Evolutionary conservation across 179 eudicot species (phyloP).

Genomic region (Carnegiea gigantea): DNA sequence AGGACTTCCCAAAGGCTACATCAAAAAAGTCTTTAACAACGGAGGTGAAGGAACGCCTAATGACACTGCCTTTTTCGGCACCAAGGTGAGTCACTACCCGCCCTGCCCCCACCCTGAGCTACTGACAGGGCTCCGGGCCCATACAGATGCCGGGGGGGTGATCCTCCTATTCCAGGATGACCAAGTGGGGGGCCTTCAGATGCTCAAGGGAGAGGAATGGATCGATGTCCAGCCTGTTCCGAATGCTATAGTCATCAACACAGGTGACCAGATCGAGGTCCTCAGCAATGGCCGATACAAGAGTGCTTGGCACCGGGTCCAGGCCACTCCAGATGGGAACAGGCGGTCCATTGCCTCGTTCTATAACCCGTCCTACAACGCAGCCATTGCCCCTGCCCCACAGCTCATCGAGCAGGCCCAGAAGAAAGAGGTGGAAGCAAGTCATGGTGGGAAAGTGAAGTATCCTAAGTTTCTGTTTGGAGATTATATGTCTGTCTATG

Average conservation of each 20-base stretch:
- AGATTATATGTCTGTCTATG: slow-evolving; percentile 67
- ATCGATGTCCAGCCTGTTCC: slow-evolving; percentile 58
- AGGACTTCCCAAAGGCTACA: slow-evolving; percentile 60
- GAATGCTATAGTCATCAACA: slow-evolving; percentile 67
- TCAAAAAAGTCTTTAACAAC: slow-evolving; percentile 52
- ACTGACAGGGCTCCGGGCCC: slow-evolving; percentile 57
- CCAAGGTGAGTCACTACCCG: slow-evolving; percentile 81
- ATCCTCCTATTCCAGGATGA: slow-evolving; percentile 70
- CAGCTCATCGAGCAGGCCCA: slow-evolving; percentile 34
- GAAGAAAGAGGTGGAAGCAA: neutral
- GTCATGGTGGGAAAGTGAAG: slow-evolving; percentile 3
- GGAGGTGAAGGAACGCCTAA: slow-evolving; percentile 25
- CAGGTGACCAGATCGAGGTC: slow-evolving; percentile 68
- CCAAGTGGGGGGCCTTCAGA: slow-evolving; percentile 48
- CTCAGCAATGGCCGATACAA: slow-evolving; percentile 65
- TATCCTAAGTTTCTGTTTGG: slow-evolving; percentile 66
- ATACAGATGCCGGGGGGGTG: slow-evolving; percentile 73
- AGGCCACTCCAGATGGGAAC: slow-evolving; percentile 37
- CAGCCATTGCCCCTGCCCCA: slow-evolving; percentile 61
- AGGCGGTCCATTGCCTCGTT: slow-evolving; percentile 66
- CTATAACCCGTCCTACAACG: slow-evolving; percentile 55
- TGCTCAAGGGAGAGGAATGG: slow-evolving; percentile 65
- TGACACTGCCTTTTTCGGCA: slow-evolving; percentile 58
- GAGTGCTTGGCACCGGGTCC: slow-evolving; percentile 68
- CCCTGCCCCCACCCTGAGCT: slow-evolving; percentile 62